Percentiles rank a stretch among this genome's conserved stretches.
These are phyloP conservation scores for Pythium aquatile DNA, from an alignment of 352 stramenopile species.

Conservation along the genomic window DNA sequence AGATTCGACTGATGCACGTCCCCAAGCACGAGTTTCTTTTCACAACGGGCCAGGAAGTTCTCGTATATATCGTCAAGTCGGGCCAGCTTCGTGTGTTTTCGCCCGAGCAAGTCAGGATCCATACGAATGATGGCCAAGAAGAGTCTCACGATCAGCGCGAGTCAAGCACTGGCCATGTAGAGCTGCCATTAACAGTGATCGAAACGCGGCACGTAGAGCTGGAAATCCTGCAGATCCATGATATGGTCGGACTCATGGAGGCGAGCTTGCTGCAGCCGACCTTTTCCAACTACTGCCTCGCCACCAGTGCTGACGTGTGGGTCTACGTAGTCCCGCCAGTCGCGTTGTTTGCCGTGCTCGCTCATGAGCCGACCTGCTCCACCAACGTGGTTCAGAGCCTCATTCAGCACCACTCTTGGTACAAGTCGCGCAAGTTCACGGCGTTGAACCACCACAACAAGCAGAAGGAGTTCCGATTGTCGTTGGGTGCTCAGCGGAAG, in stretches of 20 bases:
- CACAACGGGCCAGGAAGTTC: constrained; percentile 43
- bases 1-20: constrained; percentile 34
- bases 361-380: constrained; percentile 36
- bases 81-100: constrained; percentile 49
- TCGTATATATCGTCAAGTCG: constrained; percentile 42
- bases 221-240: constrained; percentile 49
- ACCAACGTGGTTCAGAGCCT: constrained; percentile 43
- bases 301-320: constrained; percentile 31
- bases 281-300: constrained; percentile 52
- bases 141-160: constrained; percentile 1
- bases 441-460: constrained; percentile 57
- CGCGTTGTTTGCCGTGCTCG: constrained; percentile 37
- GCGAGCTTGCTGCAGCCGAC: constrained; percentile 32
- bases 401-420: constrained; percentile 44
- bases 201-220: constrained; percentile 49
- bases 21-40: constrained; percentile 52
- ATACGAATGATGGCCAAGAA: background rate
- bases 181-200: background rate
- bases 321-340: constrained; percentile 33
- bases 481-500: constrained; percentile 40
- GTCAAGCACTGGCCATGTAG: background rate
- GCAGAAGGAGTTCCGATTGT: constrained; percentile 39
- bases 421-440: constrained; percentile 54
- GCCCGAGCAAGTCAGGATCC: constrained; percentile 30
- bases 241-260: constrained; percentile 46